Evolutionary conservation across 192 early-diverging fungal species (phyloP), one percentile per base, ranked within the genome.

Genomic region (Entomortierella parvispora): DNA sequence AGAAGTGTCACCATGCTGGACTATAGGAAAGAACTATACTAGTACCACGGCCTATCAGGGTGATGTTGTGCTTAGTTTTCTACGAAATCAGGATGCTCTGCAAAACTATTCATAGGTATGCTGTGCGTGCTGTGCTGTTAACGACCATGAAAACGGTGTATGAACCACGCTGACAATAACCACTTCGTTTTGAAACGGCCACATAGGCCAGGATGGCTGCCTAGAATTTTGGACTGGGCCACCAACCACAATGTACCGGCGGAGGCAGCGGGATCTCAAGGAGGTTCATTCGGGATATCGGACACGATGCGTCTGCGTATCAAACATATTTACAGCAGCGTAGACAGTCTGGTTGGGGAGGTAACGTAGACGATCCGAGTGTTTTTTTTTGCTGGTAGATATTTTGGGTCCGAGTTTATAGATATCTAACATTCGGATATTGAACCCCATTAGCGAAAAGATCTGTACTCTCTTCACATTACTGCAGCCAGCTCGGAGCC

Each of bases 81-180:
- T 62, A 78, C 12, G 84, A 88, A 42, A 87, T 86, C 45, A 69
- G 87, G 12, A 83, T 87, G 58, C 81, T 85, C 46, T 88, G 87
- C 45, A 84, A 83, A 51, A 86, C 85, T 2, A 84, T 82, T 20
- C 83, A 85, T 55, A 62, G 82, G 82, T 83, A 71, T 22, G 45
- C 12, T 51, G n/a, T 1, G 11, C n/a, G 1, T 50, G n/a, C 17
- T 28, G 8, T 20, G 6, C 28, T 32, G 14, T 48, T 40, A 12
- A 33, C 44, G 2, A 49, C 2, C n/a, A 22, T 7, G 23, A 2
- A 18, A 5, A 49, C 17, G 17, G 23, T 22, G 8, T 17, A 11
- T 45, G 44, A 45, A n/a, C n/a, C n/a, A n/a, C n/a, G n/a, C 44
- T 45, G 44, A 45, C n/a, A 45, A 18, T 45, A 18, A 17, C n/a